Base-by-base conservation (phyloP, 1,139 yeast species). In the Suhomyces bokatorum region DNA sequence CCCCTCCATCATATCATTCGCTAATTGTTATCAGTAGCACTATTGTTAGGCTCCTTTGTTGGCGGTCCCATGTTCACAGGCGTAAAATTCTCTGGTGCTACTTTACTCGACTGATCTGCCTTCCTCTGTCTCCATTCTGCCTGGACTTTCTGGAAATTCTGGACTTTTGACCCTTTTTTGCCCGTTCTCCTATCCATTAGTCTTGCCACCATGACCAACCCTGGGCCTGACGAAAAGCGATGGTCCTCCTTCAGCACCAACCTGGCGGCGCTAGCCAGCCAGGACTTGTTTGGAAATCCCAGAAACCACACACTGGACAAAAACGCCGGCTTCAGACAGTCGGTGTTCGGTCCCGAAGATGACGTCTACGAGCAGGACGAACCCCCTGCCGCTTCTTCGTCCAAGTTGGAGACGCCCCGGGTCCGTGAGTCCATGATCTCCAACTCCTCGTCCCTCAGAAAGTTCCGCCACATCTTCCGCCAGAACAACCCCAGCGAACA, bases 391-490 rank as follows among this genome's bases (percentile, higher is more conserved):
- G n/a, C n/a, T n/a, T n/a, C n/a, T n/a, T 17, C 17, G 5, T 11
- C 32, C 13, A 33, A 30, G 11, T 16, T 37, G 38, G 36, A 36
- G 20, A 28, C 32, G 14, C 17, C 43, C 16, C 32, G 33, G 12
- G 44, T 44, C 11, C 38, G 41, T 20, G 43, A 41, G 10, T 52
- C 55, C 5, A 37, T 52, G 29, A 42, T 49, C 9, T 44, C 55
- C 7, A 47, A 51, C 11, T 26, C 55, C 7, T 50, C 54, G 12
- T 57, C 60, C 12, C 48, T 56, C 15, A 40, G 42, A 26, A 50
- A 56, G 22, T 45, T 57, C 27, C 44, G 60, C 30, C 35, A 46
- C 27, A 55, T 54, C 32, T 51, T 55, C 32, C 42, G 39, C 13
- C 30, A 33, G 10, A 26, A 31, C 8, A 37, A 37, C 31, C 35